Conservation (phyloP, 805 yeast genomes). For the Metschnikowia kofuensis region DNA sequence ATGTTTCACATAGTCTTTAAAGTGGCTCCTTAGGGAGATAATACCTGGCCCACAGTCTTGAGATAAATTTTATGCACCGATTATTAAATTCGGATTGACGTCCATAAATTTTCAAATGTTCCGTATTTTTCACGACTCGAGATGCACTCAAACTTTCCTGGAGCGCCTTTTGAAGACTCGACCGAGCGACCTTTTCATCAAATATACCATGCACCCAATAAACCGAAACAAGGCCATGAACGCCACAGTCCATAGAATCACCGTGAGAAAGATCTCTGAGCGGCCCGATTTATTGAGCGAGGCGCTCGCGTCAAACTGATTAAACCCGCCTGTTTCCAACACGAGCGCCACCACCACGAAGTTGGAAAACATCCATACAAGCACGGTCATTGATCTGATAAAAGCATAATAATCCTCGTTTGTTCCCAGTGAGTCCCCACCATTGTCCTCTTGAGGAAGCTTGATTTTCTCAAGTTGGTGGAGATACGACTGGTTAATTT, state of each 20-base stretch:
- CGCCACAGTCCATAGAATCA: constrained; percentile 61
- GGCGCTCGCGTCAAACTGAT: constrained; percentile 31
- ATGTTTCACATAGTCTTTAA: no score
- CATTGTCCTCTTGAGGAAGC: constrained; percentile 36
- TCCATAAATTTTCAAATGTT: no score
- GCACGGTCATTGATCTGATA: constrained; percentile 44
- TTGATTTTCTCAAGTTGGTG: constrained; percentile 52
- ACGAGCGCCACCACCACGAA: constrained; percentile 41
- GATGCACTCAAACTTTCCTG: not conserved
- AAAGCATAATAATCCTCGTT: constrained; percentile 48
- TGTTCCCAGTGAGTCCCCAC: constrained; percentile 24
- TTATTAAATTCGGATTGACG: no score
- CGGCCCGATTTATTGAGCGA: constrained; percentile 31
- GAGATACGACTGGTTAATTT: constrained; percentile 51
- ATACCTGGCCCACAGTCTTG: no score
- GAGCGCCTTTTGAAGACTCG: constrained; percentile 20
- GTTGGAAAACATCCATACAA: constrained; percentile 45
- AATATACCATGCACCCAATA: constrained; percentile 50
- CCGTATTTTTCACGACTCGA: no score
- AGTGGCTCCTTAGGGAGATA: no score
- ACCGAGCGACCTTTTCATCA: constrained; percentile 34
- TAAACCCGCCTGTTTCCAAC: constrained; percentile 43
- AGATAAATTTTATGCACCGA: no score
- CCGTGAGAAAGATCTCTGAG: constrained; percentile 45
- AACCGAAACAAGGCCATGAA: constrained; percentile 57